Conservation (phyloP, 2,329 filamentous ascomycete genomes). For the Paramyrothecium roridum region DNA sequence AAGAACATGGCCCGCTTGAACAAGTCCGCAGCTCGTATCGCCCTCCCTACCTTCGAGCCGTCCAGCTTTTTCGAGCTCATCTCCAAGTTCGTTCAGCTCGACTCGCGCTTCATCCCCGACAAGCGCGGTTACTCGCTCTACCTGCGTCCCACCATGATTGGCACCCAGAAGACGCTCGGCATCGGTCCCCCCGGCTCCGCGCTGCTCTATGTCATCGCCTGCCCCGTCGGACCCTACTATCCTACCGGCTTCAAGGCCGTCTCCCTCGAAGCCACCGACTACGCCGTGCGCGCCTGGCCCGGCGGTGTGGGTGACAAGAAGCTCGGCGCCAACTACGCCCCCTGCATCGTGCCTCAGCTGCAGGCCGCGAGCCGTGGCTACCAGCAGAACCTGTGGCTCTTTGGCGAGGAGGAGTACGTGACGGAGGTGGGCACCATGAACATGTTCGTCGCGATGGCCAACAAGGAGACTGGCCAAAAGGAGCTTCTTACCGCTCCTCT, state of each 20-base stretch:
- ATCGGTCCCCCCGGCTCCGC: constrained; percentile 90
- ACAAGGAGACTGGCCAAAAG: constrained; percentile 84
- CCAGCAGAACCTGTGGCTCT: constrained; percentile 98
- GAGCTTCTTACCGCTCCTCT: constrained; percentile 93
- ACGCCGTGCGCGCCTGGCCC: constrained; percentile 95
- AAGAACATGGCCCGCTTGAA: constrained; percentile 97
- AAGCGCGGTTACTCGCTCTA: constrained; percentile 90
- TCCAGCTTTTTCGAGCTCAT: constrained; percentile 77
- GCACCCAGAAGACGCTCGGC: constrained; percentile 90
- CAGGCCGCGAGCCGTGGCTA: constrained; percentile 87
- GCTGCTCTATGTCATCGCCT: constrained; percentile 91
- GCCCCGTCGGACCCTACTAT: constrained; percentile 95
- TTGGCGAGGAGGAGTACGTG: constrained; percentile 90
- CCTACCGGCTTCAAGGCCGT: constrained; percentile 98
- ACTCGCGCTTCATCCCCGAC: constrained; percentile 86
- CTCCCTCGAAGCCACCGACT: constrained; percentile 91
- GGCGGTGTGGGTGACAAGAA: constrained; percentile 98
- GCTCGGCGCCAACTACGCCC: constrained; percentile 98
- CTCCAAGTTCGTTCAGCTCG: constrained; percentile 72
- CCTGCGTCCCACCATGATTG: constrained; percentile 93
- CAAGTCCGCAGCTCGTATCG: constrained; percentile 86
- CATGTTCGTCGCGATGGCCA: constrained; percentile 82
- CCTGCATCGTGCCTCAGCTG: constrained; percentile 94
- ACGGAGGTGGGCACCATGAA: constrained; percentile 99
- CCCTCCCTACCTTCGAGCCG: constrained; percentile 80